Evolutionary conservation across 768 basidiomycete genomes (phyloP).

Genomic region (Naematelia encephala): DNA sequence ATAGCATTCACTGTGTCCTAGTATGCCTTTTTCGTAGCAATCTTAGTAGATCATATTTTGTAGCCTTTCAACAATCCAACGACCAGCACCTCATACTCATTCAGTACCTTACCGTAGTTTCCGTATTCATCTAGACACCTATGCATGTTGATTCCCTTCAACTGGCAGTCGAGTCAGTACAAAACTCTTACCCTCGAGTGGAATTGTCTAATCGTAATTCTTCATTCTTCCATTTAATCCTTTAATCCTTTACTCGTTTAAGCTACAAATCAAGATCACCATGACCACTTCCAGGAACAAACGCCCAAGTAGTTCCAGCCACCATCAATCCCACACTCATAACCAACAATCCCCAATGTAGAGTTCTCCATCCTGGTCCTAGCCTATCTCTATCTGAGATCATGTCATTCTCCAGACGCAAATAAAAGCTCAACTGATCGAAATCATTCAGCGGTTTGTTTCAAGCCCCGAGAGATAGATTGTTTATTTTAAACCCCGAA

Average conservation of each 20-base stretch:
- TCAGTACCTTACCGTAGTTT: too few species aligned
- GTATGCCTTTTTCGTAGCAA: too few species aligned
- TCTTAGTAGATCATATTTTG: too few species aligned
- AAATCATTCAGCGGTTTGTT: conserved; percentile 2
- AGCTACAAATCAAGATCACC: conserved; percentile 5
- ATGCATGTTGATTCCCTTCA: too few species aligned
- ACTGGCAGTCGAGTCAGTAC: too few species aligned
- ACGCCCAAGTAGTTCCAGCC: conserved; percentile 72
- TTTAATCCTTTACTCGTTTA: neutral
- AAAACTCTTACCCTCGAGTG: too few species aligned
- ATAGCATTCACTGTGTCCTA: too few species aligned
- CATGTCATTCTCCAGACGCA: conserved; percentile 16
- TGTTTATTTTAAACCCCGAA: too few species aligned
- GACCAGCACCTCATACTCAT: too few species aligned
- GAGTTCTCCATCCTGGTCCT: conserved; percentile 1
- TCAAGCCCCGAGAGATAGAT: neutral
- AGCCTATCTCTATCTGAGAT: neutral
- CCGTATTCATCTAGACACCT: too few species aligned
- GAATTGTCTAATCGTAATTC: neutral
- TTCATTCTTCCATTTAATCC: neutral
- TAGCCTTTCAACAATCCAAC: too few species aligned
- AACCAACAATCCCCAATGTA: conserved; percentile 61
- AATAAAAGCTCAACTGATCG: conserved; percentile 43
- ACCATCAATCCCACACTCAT: conserved; percentile 64
- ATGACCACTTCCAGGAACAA: conserved; percentile 47